These are phyloP conservation scores for Nothomitra cinnamomea DNA, from an alignment of 2,329 filamentous ascomycete genomes.

Conservation along the genomic window DNA sequence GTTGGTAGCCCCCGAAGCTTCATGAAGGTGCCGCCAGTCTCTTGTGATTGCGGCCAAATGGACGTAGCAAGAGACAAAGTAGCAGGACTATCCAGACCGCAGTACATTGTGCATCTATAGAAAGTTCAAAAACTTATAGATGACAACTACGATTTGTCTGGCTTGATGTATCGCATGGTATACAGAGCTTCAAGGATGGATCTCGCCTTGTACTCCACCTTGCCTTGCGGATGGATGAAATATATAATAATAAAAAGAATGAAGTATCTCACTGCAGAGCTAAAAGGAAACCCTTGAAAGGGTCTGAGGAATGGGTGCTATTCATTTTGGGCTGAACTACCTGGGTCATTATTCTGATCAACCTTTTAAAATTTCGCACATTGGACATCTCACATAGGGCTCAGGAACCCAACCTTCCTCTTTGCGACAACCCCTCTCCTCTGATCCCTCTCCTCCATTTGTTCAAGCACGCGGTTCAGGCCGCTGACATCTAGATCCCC, in stretches of 20 bases:
- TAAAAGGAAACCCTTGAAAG: conserved; percentile 1
- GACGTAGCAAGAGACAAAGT: neutral
- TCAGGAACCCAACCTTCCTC: conserved; percentile 20
- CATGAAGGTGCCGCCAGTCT: neutral
- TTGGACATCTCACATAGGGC: conserved; percentile 11
- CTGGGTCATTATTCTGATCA: conserved; percentile 8
- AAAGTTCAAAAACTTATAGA: neutral
- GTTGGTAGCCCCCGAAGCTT: neutral
- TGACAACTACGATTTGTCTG: neutral
- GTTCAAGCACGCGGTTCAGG: conserved; percentile 28
- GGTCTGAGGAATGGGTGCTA: neutral
- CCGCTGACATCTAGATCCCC: conserved; percentile 30
- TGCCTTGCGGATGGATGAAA: conserved; percentile 23
- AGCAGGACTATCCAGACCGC: neutral
- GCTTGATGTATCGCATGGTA: conserved; percentile 31
- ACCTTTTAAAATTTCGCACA: neutral
- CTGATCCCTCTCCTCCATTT: conserved; percentile 15
- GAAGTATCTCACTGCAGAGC: neutral
- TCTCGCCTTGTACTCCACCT: conserved; percentile 36
- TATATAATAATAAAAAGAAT: conserved; percentile 2
- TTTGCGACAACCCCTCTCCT: conserved; percentile 13
- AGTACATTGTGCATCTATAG: neutral
- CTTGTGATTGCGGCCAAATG: neutral
- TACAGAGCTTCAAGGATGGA: conserved; percentile 36
- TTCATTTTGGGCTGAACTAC: conserved; percentile 7